These are phyloP conservation scores for Zychaea mexicana DNA, from an alignment of 371 early-diverging fungal species.

Conservation along the genomic window DNA sequence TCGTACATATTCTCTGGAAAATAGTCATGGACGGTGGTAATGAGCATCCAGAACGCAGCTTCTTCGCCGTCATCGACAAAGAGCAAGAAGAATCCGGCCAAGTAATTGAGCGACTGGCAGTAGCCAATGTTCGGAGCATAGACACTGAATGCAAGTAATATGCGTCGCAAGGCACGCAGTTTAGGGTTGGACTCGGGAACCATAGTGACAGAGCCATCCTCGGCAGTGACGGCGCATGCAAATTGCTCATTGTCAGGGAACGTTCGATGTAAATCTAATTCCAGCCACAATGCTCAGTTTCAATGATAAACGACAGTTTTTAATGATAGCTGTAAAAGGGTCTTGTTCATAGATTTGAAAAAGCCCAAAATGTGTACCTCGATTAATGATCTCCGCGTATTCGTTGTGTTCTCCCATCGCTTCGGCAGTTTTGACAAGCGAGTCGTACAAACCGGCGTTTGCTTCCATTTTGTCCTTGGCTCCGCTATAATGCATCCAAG, in stretches of 20 bases:
- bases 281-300: too few species aligned
- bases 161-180: conserved; percentile 65
- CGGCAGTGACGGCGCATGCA: conserved; percentile 38
- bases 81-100: conserved; percentile 78
- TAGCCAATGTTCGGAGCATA: conserved; percentile 77
- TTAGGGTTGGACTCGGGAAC: conserved; percentile 55
- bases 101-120: conserved; percentile 83
- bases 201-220: conserved; percentile 31
- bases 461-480: conserved; percentile 60
- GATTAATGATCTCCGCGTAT: conserved; percentile 67
- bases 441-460: conserved; percentile 62
- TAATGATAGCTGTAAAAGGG: too few species aligned
- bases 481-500: conserved; percentile 85
- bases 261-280: conserved; percentile 76
- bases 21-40: conserved; percentile 71
- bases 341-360: too few species aligned
- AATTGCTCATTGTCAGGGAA: conserved; percentile 84
- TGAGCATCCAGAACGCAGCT: conserved; percentile 81
- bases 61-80: conserved; percentile 77
- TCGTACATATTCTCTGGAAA: conserved; percentile 82
- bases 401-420: conserved; percentile 55
- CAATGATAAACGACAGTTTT: too few species aligned
- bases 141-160: conserved; percentile 72
- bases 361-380: too few species aligned
- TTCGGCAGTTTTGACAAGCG: conserved; percentile 54